Conservation (phyloP, 1,284 basidiomycete species). For the Inonotus hispidus region DNA sequence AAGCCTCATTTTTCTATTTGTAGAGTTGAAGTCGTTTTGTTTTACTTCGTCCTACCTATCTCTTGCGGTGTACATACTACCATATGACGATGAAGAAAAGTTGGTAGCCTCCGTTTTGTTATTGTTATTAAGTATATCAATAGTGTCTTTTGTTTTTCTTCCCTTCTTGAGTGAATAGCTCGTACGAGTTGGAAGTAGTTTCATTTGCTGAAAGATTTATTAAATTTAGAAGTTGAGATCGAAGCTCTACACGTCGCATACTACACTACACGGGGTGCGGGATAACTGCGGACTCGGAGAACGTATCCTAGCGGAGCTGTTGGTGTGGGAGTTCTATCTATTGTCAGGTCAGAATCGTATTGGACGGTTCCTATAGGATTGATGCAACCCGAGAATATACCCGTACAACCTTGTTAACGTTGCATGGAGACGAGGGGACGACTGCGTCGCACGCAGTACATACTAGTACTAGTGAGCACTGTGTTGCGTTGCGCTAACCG, state of each 20-base stretch:
- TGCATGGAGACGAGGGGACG: background rate
- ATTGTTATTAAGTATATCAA: conserved; percentile 1
- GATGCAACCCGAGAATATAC: too few species aligned
- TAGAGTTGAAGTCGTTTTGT: background rate
- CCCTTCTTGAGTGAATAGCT: background rate
- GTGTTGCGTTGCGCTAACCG: too few species aligned
- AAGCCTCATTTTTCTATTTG: background rate
- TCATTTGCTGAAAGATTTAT: background rate
- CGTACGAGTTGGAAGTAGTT: background rate
- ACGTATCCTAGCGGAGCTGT: too few species aligned
- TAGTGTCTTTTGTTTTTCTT: background rate
- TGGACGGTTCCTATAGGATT: too few species aligned
- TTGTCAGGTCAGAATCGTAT: too few species aligned
- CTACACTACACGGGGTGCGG: too few species aligned
- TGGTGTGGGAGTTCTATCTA: too few species aligned
- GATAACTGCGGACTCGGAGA: too few species aligned
- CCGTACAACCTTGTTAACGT: background rate
- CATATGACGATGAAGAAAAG: background rate
- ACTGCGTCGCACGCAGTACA: too few species aligned
- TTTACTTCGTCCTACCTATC: background rate
- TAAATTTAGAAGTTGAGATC: background rate
- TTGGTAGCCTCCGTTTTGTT: background rate
- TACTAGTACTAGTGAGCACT: too few species aligned
- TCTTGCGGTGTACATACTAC: background rate
- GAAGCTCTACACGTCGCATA: too few species aligned